Base-by-base conservation (phyloP, 768 basidiomycete species). In the Naganishia onofrii region DNA sequence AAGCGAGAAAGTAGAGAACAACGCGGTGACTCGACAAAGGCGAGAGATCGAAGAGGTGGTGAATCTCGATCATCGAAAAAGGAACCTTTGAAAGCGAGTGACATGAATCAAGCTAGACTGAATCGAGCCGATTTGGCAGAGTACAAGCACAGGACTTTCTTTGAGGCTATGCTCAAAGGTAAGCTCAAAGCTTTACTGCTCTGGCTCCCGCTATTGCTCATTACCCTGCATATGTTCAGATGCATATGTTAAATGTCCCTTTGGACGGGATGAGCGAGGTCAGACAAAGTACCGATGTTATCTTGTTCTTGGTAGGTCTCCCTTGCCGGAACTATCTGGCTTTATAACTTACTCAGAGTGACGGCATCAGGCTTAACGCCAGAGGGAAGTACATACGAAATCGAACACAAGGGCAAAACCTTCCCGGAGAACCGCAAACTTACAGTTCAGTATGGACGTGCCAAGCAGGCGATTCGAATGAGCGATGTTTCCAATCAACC, bases 121-220 rank as follows among this genome's bases (percentile, higher is more conserved):
- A 86, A 88, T 9, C 85, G 95, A 63, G 86, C 88, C 66, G 82
- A 84, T 76, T 83, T 97, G 15, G 89, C 87, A 17, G 90, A 88
- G 74, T 83, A 88, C 79, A 88, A 85, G 73, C 82, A 87, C 75
- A 85, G 87, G 42, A 89, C 92, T 2, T 93, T 90, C 87, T 98
- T 97, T 77, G 87, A 89, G 72, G 89, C 93, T 29, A 89, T 88
- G 79, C 85, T 90, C 36, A 87, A 87, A 80, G 89, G 94, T 88
- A 73, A 71, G 84, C 79, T 15, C 6, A 13, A 23, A 23, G 34
- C 48, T 31, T 53, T 0, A 8, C 2, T 23, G 19, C 63, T 0
- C 71, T 17, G 46, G 56, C 48, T 21, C 48, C 1, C 9, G 8
- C 9, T 31, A 31, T 63, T n/a, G 56, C 19, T 54, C 10, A 58